Base-by-base conservation (phyloP, 306 rosid genomes). In the Gillenia trifoliata region DNA sequence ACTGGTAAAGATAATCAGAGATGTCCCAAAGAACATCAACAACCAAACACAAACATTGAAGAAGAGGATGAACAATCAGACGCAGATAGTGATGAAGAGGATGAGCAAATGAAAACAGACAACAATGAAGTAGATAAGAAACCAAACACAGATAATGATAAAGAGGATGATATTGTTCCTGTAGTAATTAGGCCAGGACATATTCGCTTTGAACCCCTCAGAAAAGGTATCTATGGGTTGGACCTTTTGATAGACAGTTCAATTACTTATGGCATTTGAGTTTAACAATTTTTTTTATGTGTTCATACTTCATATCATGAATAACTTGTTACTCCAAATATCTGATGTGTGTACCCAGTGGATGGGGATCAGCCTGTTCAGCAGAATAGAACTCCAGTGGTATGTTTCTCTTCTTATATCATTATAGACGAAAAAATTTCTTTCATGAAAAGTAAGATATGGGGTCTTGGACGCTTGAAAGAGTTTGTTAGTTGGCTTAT, bases 151-250 rank as follows among this genome's bases (percentile, higher is more conserved):
- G 40, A 76, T 68, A 63, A 63, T 31, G 49, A 41, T 73, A 75
- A 73, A 71, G 86, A 74, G 17, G 89, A 78, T 74, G 88, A 84
- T 49, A 34, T 82, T 79, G 86, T 92, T 79, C 98, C 96, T 57
- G 89, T 95, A 47, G 93, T 89, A 75, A 83, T 88, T 78, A 90
- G 87, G 85, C 99, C 99, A 50, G 99, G 99, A 52, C 96, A 95
- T 79, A 95, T 95, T 80, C 97, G 98, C 70, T 95, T 92, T 75
- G 86, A 88, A 86, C 77, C 90, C 72, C 78, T 73, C 47, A 65
- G 83, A 67, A 85, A 89, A 86, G 96, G 99, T 94, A 36, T 66
- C 57, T 65, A 65, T 47, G 41, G 23, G 33, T 72, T 1, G 2
- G 52, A 45, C 26, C 20, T 22, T 34, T 4, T 31, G 29, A 50